Percentiles rank a stretch among this genome's conserved stretches.
phyloP scores from a whole-genome alignment of 1,284 basidiomycete genomes.

The Boletus sp. region DNA sequence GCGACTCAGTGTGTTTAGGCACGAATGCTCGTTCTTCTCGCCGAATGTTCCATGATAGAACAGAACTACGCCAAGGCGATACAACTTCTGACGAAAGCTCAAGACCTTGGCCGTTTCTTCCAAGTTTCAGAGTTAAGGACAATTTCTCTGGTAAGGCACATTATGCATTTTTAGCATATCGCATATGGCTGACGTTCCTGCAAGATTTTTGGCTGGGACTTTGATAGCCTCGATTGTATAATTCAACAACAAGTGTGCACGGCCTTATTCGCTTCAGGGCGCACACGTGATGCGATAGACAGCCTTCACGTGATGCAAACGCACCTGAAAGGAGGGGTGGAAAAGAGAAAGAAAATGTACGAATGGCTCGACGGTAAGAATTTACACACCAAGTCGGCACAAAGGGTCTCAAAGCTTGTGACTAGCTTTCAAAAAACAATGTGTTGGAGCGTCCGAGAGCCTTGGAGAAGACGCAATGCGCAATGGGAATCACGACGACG shows the following conservation, averaged over 20 bases:
- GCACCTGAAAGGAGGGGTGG: background rate
- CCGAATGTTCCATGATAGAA: background rate
- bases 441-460: background rate
- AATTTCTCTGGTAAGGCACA: background rate
- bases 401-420: background rate
- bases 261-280: background rate
- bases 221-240: background rate
- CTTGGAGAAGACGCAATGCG: constrained; percentile 7
- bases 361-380: constrained; percentile 6
- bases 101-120: background rate
- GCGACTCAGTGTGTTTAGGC: background rate
- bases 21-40: background rate
- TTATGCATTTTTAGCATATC: background rate
- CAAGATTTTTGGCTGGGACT: constrained; percentile 12
- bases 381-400: background rate
- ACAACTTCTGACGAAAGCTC: background rate
- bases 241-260: constrained; percentile 1
- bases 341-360: background rate
- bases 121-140: constrained; percentile 1
- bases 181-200: constrained; percentile 1
- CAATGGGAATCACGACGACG: background rate
- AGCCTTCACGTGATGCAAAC: background rate
- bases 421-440: constrained; percentile 2
- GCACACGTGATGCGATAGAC: background rate
- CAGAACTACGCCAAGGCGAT: background rate